Percentiles rank a stretch among this genome's conserved stretches.
These are phyloP conservation scores for Phytophthora pluvialis DNA, from an alignment of 352 stramenopile species.

Conservation along the genomic window DNA sequence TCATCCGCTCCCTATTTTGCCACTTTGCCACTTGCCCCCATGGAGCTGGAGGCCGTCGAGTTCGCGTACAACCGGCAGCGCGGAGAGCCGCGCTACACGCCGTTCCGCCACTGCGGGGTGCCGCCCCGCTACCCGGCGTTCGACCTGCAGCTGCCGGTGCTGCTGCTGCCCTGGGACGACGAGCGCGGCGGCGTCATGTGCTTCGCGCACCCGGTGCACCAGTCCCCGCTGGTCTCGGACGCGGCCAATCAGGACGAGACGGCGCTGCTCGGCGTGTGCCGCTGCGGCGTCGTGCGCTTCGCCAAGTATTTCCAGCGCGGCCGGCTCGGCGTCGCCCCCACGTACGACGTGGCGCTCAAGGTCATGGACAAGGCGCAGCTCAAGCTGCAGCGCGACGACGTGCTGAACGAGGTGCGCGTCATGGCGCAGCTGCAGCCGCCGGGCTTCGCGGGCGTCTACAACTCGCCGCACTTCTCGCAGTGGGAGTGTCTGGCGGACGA, in stretches of 20 bases:
- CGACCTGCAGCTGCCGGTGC: conserved; percentile 65
- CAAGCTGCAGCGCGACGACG: conserved; percentile 74
- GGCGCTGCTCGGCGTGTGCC: conserved; percentile 66
- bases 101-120: conserved; percentile 68
- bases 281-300: conserved; percentile 76
- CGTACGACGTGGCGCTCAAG: conserved; percentile 76
- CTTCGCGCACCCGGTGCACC: conserved; percentile 60
- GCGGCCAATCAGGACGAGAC: conserved; percentile 56
- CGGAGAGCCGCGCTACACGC: conserved; percentile 57
- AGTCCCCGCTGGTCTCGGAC: conserved; percentile 45
- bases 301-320: conserved; percentile 77
- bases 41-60: conserved; percentile 54
- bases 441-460: conserved; percentile 62
- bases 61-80: conserved; percentile 79
- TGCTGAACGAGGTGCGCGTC: conserved; percentile 80
- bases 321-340: conserved; percentile 19
- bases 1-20: conserved; percentile 6
- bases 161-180: conserved; percentile 74
- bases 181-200: conserved; percentile 69
- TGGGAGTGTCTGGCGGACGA: conserved; percentile 75
- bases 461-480: conserved; percentile 69
- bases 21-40: conserved; percentile 17
- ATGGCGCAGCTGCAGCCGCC: conserved; percentile 79
- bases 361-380: conserved; percentile 78
- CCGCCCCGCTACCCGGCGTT: conserved; percentile 77